These are phyloP conservation scores for Pichia sp. DNA, from an alignment of 1,139 yeast species.

Conservation along the genomic window DNA sequence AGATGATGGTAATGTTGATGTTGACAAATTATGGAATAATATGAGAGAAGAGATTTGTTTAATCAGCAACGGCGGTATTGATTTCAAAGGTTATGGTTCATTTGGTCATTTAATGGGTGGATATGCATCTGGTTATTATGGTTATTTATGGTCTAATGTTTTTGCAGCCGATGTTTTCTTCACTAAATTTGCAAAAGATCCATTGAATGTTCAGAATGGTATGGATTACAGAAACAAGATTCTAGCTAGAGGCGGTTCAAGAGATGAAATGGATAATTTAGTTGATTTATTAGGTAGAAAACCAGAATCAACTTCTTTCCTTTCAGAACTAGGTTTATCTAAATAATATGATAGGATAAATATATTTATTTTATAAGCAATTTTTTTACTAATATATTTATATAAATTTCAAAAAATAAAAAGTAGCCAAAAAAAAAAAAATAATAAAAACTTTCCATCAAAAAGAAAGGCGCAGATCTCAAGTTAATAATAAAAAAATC, in stretches of 20 bases:
- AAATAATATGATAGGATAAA: background rate
- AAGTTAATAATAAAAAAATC: too few species aligned
- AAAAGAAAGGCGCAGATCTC: too few species aligned
- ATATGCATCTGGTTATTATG: conserved; percentile 81
- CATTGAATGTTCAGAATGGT: conserved; percentile 59
- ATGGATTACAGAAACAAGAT: conserved; percentile 62
- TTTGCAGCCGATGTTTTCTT: conserved; percentile 81
- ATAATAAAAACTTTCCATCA: too few species aligned
- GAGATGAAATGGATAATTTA: conserved; percentile 60
- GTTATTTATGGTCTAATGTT: conserved; percentile 79
- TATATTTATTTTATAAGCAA: too few species aligned
- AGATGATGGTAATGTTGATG: conserved; percentile 38
- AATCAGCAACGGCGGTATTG: conserved; percentile 47
- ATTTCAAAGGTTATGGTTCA: conserved; percentile 62
- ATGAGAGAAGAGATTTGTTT: conserved; percentile 53
- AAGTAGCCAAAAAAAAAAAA: background rate
- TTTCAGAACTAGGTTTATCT: conserved; percentile 49
- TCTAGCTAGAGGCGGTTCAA: conserved; percentile 65
- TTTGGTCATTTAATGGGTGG: conserved; percentile 84
- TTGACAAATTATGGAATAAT: conserved; percentile 55
- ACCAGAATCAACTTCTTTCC: conserved; percentile 66
- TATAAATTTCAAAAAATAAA: background rate
- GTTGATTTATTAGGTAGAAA: conserved; percentile 66
- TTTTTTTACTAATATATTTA: background rate
- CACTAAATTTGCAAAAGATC: conserved; percentile 60